A percentile compares a stretch with the other conserved stretches of the same genome.
These are phyloP conservation scores for Polygonum aviculare DNA, from an alignment of 148 eudicot species.

Conservation along the genomic window DNA sequence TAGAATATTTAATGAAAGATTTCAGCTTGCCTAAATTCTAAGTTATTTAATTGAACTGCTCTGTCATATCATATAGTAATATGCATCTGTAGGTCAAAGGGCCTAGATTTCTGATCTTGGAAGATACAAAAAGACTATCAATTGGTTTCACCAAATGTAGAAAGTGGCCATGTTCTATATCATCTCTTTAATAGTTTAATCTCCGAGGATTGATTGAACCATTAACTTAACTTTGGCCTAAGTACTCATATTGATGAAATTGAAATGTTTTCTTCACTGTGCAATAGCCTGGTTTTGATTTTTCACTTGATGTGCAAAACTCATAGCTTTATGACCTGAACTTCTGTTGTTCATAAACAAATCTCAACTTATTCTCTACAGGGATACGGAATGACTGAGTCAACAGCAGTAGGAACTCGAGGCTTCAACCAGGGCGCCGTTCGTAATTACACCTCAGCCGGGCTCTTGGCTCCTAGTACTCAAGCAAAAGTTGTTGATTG, in stretches of 20 bases:
- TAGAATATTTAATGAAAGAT: background rate
- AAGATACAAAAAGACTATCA: background rate
- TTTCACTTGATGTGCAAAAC: background rate
- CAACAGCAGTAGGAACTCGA: constrained; percentile 82
- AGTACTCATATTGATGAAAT: background rate
- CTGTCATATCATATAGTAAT: background rate
- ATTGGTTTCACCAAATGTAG: background rate
- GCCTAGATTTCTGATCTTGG: background rate
- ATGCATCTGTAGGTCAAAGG: background rate
- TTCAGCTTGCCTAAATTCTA: background rate
- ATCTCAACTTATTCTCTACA: constrained; percentile 12
- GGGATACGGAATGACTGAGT: constrained; percentile 98
- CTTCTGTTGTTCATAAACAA: background rate
- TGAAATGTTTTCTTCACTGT: background rate
- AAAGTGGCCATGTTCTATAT: background rate
- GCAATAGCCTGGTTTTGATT: background rate
- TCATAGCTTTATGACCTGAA: background rate
- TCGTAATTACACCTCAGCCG: constrained; percentile 54
- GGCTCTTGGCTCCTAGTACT: constrained; percentile 73
- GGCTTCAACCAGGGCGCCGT: constrained; percentile 43
- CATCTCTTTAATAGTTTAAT: background rate
- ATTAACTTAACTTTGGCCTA: background rate
- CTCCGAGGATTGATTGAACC: background rate
- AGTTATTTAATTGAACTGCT: background rate
- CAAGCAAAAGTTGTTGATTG: constrained; percentile 82